phyloP scores from a whole-genome alignment of 768 basidiomycete genomes.

The Tulasnella sp. region DNA sequence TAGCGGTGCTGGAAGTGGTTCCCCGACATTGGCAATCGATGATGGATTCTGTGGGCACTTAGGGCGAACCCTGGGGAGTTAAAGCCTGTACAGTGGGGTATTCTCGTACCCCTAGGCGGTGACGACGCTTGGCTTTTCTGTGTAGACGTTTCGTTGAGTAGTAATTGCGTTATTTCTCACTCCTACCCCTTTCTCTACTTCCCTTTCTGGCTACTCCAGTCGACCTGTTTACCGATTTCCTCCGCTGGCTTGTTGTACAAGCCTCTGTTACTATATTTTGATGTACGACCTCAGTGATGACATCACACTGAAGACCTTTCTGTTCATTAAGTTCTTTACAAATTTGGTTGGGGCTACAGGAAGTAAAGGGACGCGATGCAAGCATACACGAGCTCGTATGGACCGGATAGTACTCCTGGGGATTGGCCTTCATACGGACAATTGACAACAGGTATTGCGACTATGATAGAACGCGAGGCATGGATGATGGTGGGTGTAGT shows the following conservation, averaged over 20 bases:
- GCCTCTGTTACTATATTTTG: neutral
- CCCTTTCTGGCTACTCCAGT: neutral
- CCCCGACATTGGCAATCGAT: neutral
- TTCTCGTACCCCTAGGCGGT: neutral
- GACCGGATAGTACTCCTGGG: too few species aligned
- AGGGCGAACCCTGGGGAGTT: constrained; percentile 3
- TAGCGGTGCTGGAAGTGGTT: neutral
- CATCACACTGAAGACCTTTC: neutral
- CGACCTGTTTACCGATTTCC: neutral
- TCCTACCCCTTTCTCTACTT: neutral
- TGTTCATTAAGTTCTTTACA: neutral
- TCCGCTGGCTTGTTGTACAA: neutral
- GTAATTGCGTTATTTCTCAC: neutral
- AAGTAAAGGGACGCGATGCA: neutral
- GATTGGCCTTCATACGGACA: too few species aligned
- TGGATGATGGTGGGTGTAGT: too few species aligned
- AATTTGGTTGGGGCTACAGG: neutral
- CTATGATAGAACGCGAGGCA: too few species aligned
- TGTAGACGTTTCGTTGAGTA: neutral
- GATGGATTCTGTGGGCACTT: neutral
- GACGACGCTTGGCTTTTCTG: neutral
- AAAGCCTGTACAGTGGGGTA: neutral
- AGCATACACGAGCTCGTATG: neutral
- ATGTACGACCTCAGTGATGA: neutral
- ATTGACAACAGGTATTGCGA: too few species aligned